Conservation (phyloP, 2,329 filamentous ascomycete genomes). For the Furcasterigmium furcatum region DNA sequence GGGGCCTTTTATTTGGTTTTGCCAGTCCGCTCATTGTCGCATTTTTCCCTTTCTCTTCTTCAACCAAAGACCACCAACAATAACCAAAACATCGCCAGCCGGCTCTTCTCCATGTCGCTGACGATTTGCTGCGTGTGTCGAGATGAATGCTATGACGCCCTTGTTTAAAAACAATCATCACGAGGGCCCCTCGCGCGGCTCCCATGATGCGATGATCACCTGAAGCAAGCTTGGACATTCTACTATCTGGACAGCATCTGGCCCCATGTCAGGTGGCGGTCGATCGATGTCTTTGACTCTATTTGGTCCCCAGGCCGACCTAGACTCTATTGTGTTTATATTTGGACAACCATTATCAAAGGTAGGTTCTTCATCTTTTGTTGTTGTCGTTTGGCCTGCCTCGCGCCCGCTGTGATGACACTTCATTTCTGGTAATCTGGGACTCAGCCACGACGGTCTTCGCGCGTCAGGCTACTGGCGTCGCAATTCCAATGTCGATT, state of each 20-base stretch:
- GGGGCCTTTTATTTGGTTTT: conserved; percentile 15
- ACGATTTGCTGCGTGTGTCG: conserved; percentile 52
- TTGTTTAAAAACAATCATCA: conserved; percentile 67
- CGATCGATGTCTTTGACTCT: no score
- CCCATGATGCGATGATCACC: conserved; percentile 68
- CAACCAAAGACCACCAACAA: conserved; percentile 37
- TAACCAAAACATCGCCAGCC: conserved; percentile 36
- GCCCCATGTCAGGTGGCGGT: no score
- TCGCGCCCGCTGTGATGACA: conserved; percentile 1
- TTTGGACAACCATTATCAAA: no score
- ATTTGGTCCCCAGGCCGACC: no score
- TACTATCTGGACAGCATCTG: conserved; percentile 20
- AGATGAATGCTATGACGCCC: conserved; percentile 51
- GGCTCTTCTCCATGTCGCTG: conserved; percentile 35
- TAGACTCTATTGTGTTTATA: neutral
- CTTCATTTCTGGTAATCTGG: conserved; percentile 13
- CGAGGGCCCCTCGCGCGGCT: conserved; percentile 62
- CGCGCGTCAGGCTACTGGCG: neutral
- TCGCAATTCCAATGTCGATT: conserved; percentile 2
- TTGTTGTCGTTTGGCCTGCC: no score
- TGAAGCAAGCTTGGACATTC: conserved; percentile 62
- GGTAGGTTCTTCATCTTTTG: neutral
- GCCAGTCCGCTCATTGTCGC: conserved; percentile 4
- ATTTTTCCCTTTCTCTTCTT: conserved; percentile 23
- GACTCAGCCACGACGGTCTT: conserved; percentile 11